Conservation (phyloP, 768 basidiomycete species). For the Thelephora aurantiotincta region DNA sequence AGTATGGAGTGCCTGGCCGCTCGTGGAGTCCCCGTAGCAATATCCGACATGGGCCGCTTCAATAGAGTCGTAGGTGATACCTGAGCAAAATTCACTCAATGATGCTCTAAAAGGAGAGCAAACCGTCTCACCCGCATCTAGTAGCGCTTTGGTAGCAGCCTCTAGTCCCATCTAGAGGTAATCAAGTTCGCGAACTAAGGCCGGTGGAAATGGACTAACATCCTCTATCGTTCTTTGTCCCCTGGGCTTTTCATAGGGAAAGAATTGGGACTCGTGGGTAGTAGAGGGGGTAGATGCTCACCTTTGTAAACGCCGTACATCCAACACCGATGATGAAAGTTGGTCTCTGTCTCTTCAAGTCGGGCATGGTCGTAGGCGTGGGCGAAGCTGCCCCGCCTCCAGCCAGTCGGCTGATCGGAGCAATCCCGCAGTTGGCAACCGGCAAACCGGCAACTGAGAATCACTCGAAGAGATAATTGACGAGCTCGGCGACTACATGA, state of each 20-base stretch:
- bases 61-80: conserved; percentile 70
- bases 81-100: conserved; percentile 18
- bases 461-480: conserved; percentile 38
- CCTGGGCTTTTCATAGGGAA: conserved; percentile 35
- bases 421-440: too few species aligned
- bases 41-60: conserved; percentile 67
- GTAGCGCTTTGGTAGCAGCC: conserved; percentile 73
- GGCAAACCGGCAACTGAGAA: neutral
- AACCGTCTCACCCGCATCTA: conserved; percentile 50
- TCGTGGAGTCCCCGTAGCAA: conserved; percentile 69
- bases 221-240: conserved; percentile 57
- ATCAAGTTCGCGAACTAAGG: neutral
- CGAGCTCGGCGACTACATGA: conserved; percentile 45
- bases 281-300: conserved; percentile 12
- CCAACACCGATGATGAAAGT: conserved; percentile 63
- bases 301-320: conserved; percentile 71
- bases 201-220: conserved; percentile 22
- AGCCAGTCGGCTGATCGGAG: too few species aligned
- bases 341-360: neutral
- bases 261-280: conserved; percentile 1
- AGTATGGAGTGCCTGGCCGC: conserved; percentile 41
- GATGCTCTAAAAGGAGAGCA: neutral
- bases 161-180: conserved; percentile 64
- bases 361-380: neutral
- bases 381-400: too few species aligned